These are phyloP conservation scores for Aspergillus panamensis DNA, from an alignment of 495 filamentous ascomycete genomes.

Conservation along the genomic window DNA sequence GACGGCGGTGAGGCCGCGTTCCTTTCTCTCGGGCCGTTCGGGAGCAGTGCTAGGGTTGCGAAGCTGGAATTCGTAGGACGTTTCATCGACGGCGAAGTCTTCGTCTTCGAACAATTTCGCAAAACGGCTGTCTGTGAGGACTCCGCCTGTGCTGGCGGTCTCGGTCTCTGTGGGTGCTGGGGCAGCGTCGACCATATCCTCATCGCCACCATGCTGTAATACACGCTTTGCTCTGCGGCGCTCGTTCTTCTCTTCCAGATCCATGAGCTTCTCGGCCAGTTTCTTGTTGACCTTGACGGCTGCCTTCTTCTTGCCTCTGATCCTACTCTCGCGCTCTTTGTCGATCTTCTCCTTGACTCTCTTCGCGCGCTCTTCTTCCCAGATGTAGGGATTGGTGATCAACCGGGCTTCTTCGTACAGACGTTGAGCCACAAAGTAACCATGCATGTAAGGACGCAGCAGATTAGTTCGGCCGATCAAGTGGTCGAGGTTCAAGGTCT, in stretches of 20 bases:
- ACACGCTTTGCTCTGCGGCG: conserved; percentile 59
- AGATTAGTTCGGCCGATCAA: conserved; percentile 82
- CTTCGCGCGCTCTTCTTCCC: conserved; percentile 84
- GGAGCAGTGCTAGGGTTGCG: conserved; percentile 78
- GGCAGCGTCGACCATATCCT: conserved; percentile 38
- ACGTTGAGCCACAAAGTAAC: conserved; percentile 90
- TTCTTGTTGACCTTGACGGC: conserved; percentile 84
- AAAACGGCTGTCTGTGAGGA: conserved; percentile 85
- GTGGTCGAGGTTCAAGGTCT: conserved; percentile 75
- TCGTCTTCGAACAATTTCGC: conserved; percentile 82
- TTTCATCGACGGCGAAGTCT: conserved; percentile 90
- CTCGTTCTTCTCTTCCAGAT: conserved; percentile 75
- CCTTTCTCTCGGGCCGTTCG: conserved; percentile 33
- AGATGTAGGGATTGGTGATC: conserved; percentile 87
- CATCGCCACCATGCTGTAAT: conserved; percentile 53
- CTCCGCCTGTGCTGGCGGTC: conserved; percentile 40
- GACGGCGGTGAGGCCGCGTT: conserved; percentile 61
- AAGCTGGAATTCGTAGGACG: conserved; percentile 76
- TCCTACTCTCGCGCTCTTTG: conserved; percentile 87
- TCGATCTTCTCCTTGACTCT: conserved; percentile 87
- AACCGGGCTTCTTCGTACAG: conserved; percentile 92
- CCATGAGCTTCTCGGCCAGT: conserved; percentile 77
- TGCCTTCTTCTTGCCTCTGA: conserved; percentile 88
- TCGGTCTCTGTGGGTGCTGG: conserved; percentile 13
- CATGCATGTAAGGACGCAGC: conserved; percentile 94